Evolutionary conservation across 371 early-diverging fungal genomes (phyloP), one percentile per base, ranked within the genome.

Genomic region (Mucor velutinosus): DNA sequence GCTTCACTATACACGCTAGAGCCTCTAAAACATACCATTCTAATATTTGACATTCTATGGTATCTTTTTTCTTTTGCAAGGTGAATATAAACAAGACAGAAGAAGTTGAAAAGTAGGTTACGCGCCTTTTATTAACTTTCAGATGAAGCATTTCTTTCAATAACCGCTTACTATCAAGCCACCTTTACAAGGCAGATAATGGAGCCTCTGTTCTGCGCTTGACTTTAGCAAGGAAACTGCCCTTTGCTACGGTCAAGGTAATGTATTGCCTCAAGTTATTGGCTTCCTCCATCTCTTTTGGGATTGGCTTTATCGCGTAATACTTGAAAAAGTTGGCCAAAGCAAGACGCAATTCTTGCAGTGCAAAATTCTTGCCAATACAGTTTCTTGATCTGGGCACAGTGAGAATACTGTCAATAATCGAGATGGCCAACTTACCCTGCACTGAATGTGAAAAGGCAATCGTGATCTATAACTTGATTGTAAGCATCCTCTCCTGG

Each of bases 31-130:
- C 33, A 45, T 67, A 71, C 74, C 74, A 74, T 74, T 65, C 41
- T 69, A 67, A 74, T 74, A 62, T 71, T 74, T 17, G 74, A 74
- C 74, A 74, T 74, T 23, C 27, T 12, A n/a, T 53, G 51, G 51
- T 62, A 37, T 62, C 25, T 56, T 27, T 27, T 57, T 27, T 43
- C 7, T 30, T 32, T 33, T 43, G 33, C 29, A 64, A 45, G 17
- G 15, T 33, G 21, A 57, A n/a, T 25, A 11, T 25, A 57, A n/a
- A 15, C 14, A 33, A 33, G 33, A 57, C 33, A 12, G 19, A 33
- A 32, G 33, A 32, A 32, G 32, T 30, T 14, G 32, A 33, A 33
- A 57, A 57, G 17, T 32, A 10, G 29, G 57, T 57, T 33, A 32
- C 57, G 57, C 32, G 30, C 57, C 32, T 57, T 32, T 32, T 57